phyloP scores from a whole-genome alignment of 2,329 filamentous ascomycete genomes.

The Chrysoporthe cubensis region DNA sequence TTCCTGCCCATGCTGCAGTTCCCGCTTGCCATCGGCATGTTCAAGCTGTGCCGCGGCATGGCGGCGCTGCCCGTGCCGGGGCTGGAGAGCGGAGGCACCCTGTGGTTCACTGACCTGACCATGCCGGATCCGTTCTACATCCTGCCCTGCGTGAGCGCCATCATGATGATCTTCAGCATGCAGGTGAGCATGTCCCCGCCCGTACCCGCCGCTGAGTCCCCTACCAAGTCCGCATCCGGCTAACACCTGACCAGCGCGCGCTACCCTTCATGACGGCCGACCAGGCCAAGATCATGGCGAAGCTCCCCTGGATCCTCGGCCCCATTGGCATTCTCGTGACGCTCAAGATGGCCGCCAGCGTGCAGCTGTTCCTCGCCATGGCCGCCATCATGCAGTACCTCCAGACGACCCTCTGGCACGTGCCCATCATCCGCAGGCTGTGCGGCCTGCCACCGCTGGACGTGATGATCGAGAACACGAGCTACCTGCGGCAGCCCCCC shows the following conservation, averaged over 20 bases:
- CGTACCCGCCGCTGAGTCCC: not conserved
- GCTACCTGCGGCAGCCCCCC: constrained; percentile 2
- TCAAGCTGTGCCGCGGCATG: constrained; percentile 78
- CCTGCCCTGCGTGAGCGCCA: constrained; percentile 67
- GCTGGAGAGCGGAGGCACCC: constrained; percentile 68
- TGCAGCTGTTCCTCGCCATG: constrained; percentile 67
- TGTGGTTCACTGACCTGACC: constrained; percentile 83
- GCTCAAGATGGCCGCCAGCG: constrained; percentile 47
- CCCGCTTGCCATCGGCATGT: constrained; percentile 79
- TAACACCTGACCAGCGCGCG: constrained; percentile 34
- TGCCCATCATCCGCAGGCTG: constrained; percentile 41
- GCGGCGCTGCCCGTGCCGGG: constrained; percentile 77
- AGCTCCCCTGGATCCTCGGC: constrained; percentile 41
- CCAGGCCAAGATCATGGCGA: constrained; percentile 37
- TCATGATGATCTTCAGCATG: constrained; percentile 60
- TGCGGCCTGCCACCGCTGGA: constrained; percentile 44
- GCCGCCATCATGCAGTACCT: constrained; percentile 42
- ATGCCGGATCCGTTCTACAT: constrained; percentile 76
- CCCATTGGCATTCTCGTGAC: constrained; percentile 49
- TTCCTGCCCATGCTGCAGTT: constrained; percentile 61
- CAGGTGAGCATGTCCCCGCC: constrained; percentile 50
- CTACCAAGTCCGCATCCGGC: constrained; percentile 9
- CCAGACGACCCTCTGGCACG: constrained; percentile 52
- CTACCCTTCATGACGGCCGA: constrained; percentile 39
- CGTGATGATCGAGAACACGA: constrained; percentile 2